Evolutionary conservation across 148 eudicot species (phyloP).

Genomic region (Rhododendron henanense): DNA sequence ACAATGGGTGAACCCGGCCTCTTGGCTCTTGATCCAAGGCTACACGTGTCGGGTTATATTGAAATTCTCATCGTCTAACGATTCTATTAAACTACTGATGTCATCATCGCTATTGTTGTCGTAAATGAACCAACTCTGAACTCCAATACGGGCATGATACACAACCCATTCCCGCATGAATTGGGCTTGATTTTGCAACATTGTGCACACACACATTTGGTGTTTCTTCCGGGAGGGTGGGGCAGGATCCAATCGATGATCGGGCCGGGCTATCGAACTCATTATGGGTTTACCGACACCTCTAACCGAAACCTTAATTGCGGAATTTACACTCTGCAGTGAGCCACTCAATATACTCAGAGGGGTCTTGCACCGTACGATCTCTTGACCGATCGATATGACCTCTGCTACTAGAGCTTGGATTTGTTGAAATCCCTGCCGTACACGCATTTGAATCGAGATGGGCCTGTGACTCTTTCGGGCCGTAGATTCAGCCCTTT

Average conservation of each 20-base stretch:
- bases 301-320: constrained; percentile 34
- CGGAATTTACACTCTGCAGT: neutral
- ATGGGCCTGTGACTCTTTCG: constrained; percentile 19
- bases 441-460: constrained; percentile 40
- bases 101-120: constrained; percentile 53
- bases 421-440: constrained; percentile 28
- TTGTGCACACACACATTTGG: constrained; percentile 47
- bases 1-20: constrained; percentile 57
- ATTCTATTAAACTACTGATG: constrained; percentile 20
- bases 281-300: constrained; percentile 12
- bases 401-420: constrained; percentile 25
- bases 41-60: constrained; percentile 40
- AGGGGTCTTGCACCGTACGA: constrained; percentile 51
- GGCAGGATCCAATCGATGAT: neutral
- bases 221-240: neutral
- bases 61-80: constrained; percentile 14
- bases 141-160: constrained; percentile 44
- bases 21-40: constrained; percentile 68
- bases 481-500: constrained; percentile 47
- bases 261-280: constrained; percentile 26
- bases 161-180: constrained; percentile 40
- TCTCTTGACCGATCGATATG: constrained; percentile 45
- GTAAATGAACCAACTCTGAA: constrained; percentile 46
- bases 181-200: constrained; percentile 47
- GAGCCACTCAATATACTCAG: constrained; percentile 22